Base-by-base conservation (phyloP, 2,329 filamentous ascomycete genomes). In the Aspergillus spinulosporus region DNA sequence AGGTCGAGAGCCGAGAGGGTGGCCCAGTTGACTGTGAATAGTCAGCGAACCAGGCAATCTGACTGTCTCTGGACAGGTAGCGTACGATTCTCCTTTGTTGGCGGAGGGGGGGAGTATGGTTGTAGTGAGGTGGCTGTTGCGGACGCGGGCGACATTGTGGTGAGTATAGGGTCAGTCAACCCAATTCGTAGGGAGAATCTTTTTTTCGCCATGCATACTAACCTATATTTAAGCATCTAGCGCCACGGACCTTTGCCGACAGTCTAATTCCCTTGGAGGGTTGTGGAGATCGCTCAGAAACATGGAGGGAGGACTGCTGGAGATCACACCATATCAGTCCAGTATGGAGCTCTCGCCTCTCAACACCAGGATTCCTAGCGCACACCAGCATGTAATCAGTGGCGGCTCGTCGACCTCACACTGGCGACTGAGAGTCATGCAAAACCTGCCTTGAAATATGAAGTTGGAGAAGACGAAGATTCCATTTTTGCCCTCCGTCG, bases 1-100 rank as follows among this genome's bases (percentile, higher is more conserved):
- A 85, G 75, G 60, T 85, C 81, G 12, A 84, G 73, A 1, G 80
- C 83, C 4, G 78, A 74, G 1, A 84, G 73, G 56, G 83, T 79
- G 1, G 80, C 78, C 59, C 62, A 64, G 40, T 63, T 49, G 5
- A 48, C 46, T 48, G 14, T 21, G 8, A 6, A 32, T n/a, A 26
- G 26, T 26, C 26, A 26, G 26, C 26, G 4, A 36, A 15, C 36
- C 32, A 26, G n/a, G 4, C 26, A 26, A 4, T 26, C 26, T 26
- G 26, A 26, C 31, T 36, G 8, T 1, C 31, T 37, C 3, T 4
- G 31, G 31, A 26, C n/a, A 15, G 5, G 11, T 4, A 44, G 9
- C 31, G 5, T 48, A 48, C 46, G 36, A 11, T 37, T 26, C 14
- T 37, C 32, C 9, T 36, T 48, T 3, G 46, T 48, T 32, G 34